phyloP scores from a whole-genome alignment of 805 yeast species.

The Wickerhamomyces sydowiorum region DNA sequence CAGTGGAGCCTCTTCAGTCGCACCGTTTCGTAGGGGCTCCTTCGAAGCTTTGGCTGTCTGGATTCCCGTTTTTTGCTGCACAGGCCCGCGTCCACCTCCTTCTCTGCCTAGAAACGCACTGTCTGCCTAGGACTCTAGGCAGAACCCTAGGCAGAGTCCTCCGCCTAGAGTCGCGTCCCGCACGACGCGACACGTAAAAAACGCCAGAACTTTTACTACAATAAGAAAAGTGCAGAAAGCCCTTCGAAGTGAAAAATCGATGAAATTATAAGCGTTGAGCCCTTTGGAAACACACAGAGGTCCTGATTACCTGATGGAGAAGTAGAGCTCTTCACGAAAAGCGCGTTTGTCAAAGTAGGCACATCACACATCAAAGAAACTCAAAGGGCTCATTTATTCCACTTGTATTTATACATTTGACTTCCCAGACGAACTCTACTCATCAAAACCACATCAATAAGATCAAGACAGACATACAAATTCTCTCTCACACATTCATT shows the following conservation, averaged over 20 bases:
- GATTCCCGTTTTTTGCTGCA: neutral
- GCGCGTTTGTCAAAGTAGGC: too few species aligned
- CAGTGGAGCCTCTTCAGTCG: too few species aligned
- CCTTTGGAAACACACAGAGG: neutral
- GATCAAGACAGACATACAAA: neutral
- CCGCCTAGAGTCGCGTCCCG: neutral
- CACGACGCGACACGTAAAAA: neutral
- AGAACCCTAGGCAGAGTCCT: neutral
- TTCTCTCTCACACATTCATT: neutral
- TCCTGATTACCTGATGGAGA: neutral
- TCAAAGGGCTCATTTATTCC: neutral
- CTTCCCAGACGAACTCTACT: neutral
- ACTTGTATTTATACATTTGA: neutral
- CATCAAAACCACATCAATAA: neutral
- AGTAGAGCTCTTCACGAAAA: neutral
- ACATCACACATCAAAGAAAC: neutral
- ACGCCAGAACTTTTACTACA: too few species aligned
- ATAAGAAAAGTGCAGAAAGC: too few species aligned
- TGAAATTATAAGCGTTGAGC: too few species aligned
- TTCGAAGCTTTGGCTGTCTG: too few species aligned
- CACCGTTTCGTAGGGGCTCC: too few species aligned
- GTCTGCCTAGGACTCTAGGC: neutral
- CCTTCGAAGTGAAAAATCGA: too few species aligned
- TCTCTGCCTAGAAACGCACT: too few species aligned
- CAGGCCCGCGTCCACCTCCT: neutral